Conservation (phyloP, 768 basidiomycete genomes). For the Trametes sanguinea region DNA sequence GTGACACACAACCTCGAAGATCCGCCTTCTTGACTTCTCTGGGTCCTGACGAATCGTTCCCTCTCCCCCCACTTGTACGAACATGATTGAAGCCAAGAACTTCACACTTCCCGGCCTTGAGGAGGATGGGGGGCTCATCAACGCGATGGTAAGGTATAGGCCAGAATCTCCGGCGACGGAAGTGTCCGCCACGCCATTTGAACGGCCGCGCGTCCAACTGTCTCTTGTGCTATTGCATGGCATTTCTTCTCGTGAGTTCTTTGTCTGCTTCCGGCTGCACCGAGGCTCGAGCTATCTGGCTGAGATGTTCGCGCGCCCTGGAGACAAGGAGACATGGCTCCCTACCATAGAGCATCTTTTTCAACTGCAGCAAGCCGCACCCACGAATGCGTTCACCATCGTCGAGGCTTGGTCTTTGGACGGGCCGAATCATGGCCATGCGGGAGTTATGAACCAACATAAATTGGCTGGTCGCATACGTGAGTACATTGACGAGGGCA, state of each 20-base stretch:
- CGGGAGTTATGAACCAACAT: neutral
- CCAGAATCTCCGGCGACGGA: neutral
- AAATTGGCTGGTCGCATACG: neutral
- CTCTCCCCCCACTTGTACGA: too few species aligned
- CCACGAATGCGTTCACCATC: constrained; percentile 5
- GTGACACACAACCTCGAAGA: too few species aligned
- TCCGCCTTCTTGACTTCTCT: too few species aligned
- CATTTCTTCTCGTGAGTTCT: neutral
- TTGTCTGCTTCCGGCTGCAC: too few species aligned
- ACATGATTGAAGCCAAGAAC: neutral
- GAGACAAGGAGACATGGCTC: constrained; percentile 11
- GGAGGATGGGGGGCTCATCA: neutral
- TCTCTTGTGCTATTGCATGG: neutral
- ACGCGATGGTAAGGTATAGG: neutral
- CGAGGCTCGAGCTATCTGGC: too few species aligned
- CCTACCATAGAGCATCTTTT: constrained; percentile 7
- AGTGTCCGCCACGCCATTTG: neutral
- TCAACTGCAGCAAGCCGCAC: neutral
- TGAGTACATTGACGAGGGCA: neutral
- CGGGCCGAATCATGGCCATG: neutral
- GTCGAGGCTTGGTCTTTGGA: constrained; percentile 9
- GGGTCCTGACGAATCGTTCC: too few species aligned
- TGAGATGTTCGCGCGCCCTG: neutral
- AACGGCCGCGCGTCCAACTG: neutral
- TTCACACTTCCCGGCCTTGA: neutral